These are phyloP conservation scores for Lachancea thermotolerans DNA, from an alignment of 805 yeast species.

Conservation along the genomic window DNA sequence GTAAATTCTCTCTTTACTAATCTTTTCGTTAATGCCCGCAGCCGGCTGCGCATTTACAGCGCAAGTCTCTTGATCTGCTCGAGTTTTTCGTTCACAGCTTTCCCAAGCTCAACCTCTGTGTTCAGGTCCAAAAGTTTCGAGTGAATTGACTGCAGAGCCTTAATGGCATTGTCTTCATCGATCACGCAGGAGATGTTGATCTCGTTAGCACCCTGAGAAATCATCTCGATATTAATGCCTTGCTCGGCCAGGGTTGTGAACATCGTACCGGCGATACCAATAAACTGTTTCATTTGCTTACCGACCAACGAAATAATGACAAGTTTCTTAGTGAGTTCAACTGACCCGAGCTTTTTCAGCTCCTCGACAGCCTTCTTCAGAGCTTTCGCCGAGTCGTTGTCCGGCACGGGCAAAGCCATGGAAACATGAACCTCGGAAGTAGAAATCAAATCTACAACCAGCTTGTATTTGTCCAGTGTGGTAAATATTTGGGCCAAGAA, in stretches of 20 bases:
- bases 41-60: constrained; percentile 7
- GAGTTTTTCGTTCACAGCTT: constrained; percentile 39
- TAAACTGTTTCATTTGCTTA: constrained; percentile 91
- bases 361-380: constrained; percentile 72
- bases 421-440: constrained; percentile 98
- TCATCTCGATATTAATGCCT: constrained; percentile 92
- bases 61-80: constrained; percentile 38
- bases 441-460: constrained; percentile 92
- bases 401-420: constrained; percentile 85
- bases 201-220: constrained; percentile 96
- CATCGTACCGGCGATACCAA: constrained; percentile 97
- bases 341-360: constrained; percentile 73
- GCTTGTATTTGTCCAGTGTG: constrained; percentile 70
- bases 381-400: constrained; percentile 50
- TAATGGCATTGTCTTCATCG: constrained; percentile 70
- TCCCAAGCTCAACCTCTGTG: constrained; percentile 23
- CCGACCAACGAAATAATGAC: constrained; percentile 94
- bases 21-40: no score
- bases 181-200: constrained; percentile 95
- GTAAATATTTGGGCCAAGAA: constrained; percentile 87
- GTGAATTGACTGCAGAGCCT: constrained; percentile 83
- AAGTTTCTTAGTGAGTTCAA: constrained; percentile 81
- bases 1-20: no score
- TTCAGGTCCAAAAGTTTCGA: constrained; percentile 56
- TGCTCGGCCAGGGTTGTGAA: constrained; percentile 90